A percentile compares a stretch with the other conserved stretches of the same genome.
Evolutionary conservation across 2,329 filamentous ascomycete genomes (phyloP).

Genomic region (Venturia asperata): DNA sequence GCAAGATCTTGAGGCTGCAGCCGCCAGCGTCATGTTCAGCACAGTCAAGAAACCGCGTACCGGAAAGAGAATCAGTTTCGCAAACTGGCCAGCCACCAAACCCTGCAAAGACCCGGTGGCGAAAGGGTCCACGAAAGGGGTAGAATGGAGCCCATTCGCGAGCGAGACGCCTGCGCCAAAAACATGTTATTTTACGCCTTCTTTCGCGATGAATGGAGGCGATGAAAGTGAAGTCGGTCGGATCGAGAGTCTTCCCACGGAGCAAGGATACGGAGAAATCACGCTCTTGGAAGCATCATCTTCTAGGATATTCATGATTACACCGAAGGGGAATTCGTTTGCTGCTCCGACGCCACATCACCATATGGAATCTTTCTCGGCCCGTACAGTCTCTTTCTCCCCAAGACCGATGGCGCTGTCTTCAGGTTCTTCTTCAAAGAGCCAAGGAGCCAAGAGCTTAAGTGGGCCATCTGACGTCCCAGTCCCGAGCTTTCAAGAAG

Average conservation of each 20-base stretch:
- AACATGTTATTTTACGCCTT: not conserved
- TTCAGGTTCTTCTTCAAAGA: too few relatives aligned
- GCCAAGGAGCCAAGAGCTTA: not conserved
- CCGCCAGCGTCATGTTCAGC: conserved; percentile 12
- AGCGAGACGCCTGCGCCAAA: not conserved
- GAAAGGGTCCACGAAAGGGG: not conserved
- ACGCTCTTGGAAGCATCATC: not conserved
- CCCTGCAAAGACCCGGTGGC: not conserved
- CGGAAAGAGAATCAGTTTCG: conserved; percentile 17
- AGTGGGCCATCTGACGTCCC: not conserved
- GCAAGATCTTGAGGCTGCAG: conserved; percentile 18
- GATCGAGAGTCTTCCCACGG: not conserved
- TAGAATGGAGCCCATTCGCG: conserved; percentile 10
- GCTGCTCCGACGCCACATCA: not conserved
- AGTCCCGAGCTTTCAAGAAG: conserved; percentile 5
- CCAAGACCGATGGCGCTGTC: not conserved
- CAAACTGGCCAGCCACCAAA: conserved; percentile 8
- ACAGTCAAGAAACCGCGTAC: conserved; percentile 18
- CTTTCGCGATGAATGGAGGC: not conserved
- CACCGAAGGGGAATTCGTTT: not conserved
- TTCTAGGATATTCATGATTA: not conserved
- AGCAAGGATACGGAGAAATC: not conserved
- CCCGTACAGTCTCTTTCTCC: not conserved
- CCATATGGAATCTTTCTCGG: not conserved
- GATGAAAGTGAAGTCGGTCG: not conserved